Conservation (phyloP, 768 basidiomycete genomes). For the Kondoa malvinella region DNA sequence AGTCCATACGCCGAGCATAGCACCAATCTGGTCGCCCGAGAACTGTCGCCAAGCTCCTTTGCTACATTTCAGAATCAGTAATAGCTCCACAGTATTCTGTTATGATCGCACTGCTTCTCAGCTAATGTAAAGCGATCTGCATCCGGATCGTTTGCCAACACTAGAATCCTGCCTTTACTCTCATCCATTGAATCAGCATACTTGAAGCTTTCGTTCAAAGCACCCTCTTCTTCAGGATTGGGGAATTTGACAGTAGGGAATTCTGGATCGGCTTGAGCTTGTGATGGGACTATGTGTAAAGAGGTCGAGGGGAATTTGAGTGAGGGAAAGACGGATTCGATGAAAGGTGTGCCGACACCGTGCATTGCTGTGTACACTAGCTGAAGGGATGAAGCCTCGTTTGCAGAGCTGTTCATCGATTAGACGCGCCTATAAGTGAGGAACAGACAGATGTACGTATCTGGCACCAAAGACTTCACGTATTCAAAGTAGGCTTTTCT, state of each 20-base stretch:
- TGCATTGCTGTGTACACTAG: slow-evolving; percentile 86
- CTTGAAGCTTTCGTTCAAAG: slow-evolving; percentile 45
- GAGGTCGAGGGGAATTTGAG: slow-evolving; percentile 45
- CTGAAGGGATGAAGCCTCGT: slow-evolving; percentile 31
- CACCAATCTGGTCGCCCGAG: slow-evolving; percentile 70
- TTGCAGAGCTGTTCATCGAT: not conserved
- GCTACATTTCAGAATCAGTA: not conserved
- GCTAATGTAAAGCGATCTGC: slow-evolving; percentile 67
- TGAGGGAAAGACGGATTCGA: slow-evolving; percentile 41
- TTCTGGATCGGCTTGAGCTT: slow-evolving; percentile 59
- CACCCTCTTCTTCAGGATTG: slow-evolving; percentile 80
- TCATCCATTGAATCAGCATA: slow-evolving; percentile 38
- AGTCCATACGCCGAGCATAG: slow-evolving; percentile 37
- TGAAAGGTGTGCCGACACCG: slow-evolving; percentile 59
- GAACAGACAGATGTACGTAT: not conserved
- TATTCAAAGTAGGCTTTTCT: slow-evolving; percentile 43
- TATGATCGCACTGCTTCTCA: slow-evolving; percentile 35
- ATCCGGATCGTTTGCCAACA: slow-evolving; percentile 80
- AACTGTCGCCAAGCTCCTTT: slow-evolving; percentile 49
- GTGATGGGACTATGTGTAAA: slow-evolving; percentile 39
- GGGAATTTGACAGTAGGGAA: slow-evolving; percentile 73
- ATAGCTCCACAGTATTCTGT: not conserved
- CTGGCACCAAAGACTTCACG: slow-evolving; percentile 27
- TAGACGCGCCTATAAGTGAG: not conserved
- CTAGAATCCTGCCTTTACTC: slow-evolving; percentile 40